Base-by-base conservation (phyloP, 2,329 filamentous ascomycete species). In the Calonectria ilicicola region DNA sequence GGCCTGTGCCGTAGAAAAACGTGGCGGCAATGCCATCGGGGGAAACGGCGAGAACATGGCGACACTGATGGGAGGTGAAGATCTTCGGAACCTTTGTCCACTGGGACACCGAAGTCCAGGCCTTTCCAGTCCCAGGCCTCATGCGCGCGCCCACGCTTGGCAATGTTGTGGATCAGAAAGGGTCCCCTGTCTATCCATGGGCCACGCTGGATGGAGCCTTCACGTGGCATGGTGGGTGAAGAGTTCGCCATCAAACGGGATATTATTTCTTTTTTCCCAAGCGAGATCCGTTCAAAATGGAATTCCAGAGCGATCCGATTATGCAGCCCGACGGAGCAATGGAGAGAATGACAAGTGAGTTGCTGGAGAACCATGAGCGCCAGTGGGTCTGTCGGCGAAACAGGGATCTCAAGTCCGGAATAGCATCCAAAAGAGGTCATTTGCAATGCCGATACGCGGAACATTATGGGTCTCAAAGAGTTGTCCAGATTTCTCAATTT, bases 1-100 rank as follows among this genome's bases (percentile, higher is more conserved):
- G 53, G 35, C 53, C 53, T 60, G 32, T 27, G 53, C 53, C 53
- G 53, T 27, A 60, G 29, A 60, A 60, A 60, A 60, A 60, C 53
- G 53, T 60, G 53, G 53, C 53, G 53, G 53, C 29, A 42, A 17
- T 26, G 8, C 8, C n/a, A 3, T 60, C 21, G 53, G 21, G 17
- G 35, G 6, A 40, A 40, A 19, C 32, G 53, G 35, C 53, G 19
- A 26, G n/a, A 32, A 7, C n/a, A 60, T 17, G 21, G n/a, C 21
- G 53, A 21, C 53, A 26, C 17, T 21, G 6, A 17, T 17, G 12
- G 19, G 7, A 3, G 32, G 53, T 2, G 14, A 60, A 40, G 53
- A 60, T 40, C 53, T 26, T 35, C 53, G n/a, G 21, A 19, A 1
- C 27, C 10, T 9, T 17, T 21, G 53, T 40, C 53, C 53, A 40